Base-by-base conservation (phyloP, 2,329 filamentous ascomycete species). In the Talaromyces albobiverticillius region DNA sequence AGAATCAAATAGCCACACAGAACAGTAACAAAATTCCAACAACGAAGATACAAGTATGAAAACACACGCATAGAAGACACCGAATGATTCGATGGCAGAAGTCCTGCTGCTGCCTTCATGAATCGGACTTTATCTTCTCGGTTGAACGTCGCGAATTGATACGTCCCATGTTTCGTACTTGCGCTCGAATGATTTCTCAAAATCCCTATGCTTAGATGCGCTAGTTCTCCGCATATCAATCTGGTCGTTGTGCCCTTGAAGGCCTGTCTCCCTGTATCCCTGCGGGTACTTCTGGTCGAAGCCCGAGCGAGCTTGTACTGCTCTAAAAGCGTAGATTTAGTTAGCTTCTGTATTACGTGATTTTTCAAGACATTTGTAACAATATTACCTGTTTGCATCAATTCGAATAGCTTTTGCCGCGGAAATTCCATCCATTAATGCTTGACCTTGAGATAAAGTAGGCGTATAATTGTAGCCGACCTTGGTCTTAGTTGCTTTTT, bases 261-360 rank as follows among this genome's bases (percentile, higher is more conserved):
- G 14, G n/a, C 4, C 14, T 7, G n/a, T 38, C 4, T 73, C 72
- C 47, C 80, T 77, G 65, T 79, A 80, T 5, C 74, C 70, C 67
- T 45, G 46, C 2, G 46, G 46, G n/a, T 48, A 48, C 20, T 48
- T 48, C 3, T 48, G 31, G 1, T 18, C 11, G 25, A 48, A 48
- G 31, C 31, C 46, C 18, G 31, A 11, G 20, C 46, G 46, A 48
- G 31, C 14, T 38, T 48, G 46, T 11, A 7, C 18, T 9, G 31
- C 46, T 25, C 46, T 48, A 25, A 10, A 14, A 14, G 13, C 13
- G 18, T 9, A 14, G 14, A n/a, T 38, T 5, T 16, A 16, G 11
- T 36, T 36, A 31, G 31, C 31, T 34, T 34, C 3, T 38, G n/a
- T n/a, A 20, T 29, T 29, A 5, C 16, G 9, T 18, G 16, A 14